Evolutionary conservation across 78 protist species (phyloP).

Genomic region (Pigoraptor vietnamica): DNA sequence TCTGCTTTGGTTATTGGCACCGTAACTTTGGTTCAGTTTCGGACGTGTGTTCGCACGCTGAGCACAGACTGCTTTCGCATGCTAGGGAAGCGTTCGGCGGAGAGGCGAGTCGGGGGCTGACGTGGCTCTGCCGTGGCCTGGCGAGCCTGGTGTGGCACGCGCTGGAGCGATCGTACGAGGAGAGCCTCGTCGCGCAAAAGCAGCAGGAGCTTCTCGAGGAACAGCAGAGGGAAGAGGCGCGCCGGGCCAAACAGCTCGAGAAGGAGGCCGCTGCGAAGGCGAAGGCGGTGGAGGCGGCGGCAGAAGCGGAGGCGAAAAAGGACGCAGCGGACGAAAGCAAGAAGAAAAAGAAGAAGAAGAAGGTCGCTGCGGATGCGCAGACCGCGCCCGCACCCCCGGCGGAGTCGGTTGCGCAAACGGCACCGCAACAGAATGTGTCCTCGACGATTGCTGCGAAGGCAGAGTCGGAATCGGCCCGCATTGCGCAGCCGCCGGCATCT

Average conservation of each 20-base stretch:
- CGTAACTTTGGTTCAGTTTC: neutral
- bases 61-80: no score
- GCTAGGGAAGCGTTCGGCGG: neutral
- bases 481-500: neutral
- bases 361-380: neutral
- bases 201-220: neutral
- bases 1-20: neutral
- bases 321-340: neutral
- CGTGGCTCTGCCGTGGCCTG: neutral
- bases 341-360: neutral
- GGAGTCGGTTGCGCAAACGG: neutral
- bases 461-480: neutral
- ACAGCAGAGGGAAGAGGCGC: neutral
- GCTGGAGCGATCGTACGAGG: neutral
- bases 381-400: neutral
- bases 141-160: neutral
- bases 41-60: no score
- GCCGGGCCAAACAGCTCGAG: neutral
- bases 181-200: neutral
- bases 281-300: neutral
- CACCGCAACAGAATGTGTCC: no score
- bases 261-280: neutral
- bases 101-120: neutral
- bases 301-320: neutral
- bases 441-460: no score